phyloP scores from a whole-genome alignment of 2,329 filamentous ascomycete genomes.

The Microcyclosporella mali region DNA sequence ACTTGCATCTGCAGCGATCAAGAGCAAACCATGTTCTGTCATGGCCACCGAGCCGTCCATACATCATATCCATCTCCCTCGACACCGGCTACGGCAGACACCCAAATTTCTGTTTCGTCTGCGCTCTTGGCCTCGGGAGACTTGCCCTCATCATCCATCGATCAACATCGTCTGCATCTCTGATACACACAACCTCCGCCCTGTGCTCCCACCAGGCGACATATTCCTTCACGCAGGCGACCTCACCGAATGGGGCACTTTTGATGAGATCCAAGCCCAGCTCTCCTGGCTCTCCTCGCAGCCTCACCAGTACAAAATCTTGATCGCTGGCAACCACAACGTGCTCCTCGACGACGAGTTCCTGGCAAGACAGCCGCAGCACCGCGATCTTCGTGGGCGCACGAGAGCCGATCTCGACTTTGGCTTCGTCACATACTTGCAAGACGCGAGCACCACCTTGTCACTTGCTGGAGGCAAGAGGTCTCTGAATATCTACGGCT shows the following conservation, averaged over 20 bases:
- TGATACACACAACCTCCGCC: slow-evolving; percentile 69
- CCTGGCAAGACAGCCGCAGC: slow-evolving; percentile 53
- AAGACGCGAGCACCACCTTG: slow-evolving; percentile 45
- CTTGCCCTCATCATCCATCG: too few relatives aligned
- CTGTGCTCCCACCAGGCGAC: slow-evolving; percentile 65
- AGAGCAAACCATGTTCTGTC: too few relatives aligned
- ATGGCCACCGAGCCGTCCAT: too few relatives aligned
- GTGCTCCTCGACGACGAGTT: slow-evolving; percentile 69
- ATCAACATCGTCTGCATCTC: slow-evolving; percentile 68
- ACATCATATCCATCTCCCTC: too few relatives aligned
- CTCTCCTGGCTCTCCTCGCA: slow-evolving; percentile 73
- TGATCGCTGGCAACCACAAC: slow-evolving; percentile 86
- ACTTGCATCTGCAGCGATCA: too few relatives aligned
- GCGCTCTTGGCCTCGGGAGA: too few relatives aligned
- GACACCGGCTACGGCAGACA: too few relatives aligned
- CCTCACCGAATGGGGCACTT: slow-evolving; percentile 66
- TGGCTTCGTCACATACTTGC: slow-evolving; percentile 52
- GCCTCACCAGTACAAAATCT: slow-evolving; percentile 72
- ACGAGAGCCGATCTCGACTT: slow-evolving; percentile 78
- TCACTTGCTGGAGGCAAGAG: slow-evolving; percentile 45
- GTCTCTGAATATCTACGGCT: slow-evolving; percentile 68
- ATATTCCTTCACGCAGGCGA: slow-evolving; percentile 88
- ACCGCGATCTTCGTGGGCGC: slow-evolving; percentile 58
- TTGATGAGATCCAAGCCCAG: slow-evolving; percentile 69
- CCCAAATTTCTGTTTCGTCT: too few relatives aligned